Conservation (phyloP, 2,329 filamentous ascomycete species). For the Aureobasidium pullulans region DNA sequence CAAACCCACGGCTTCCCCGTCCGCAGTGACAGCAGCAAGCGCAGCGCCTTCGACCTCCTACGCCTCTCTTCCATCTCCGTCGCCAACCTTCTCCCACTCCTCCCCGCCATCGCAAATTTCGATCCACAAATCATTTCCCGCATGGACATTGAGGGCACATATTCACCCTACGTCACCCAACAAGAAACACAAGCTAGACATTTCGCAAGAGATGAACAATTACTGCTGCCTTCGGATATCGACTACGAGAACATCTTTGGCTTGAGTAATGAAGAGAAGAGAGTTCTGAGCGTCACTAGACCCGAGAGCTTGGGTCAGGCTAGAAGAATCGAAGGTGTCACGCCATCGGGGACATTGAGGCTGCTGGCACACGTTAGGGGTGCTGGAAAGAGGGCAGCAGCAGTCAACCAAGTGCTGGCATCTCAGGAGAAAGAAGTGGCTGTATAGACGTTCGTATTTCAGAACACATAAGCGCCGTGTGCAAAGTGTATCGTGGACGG, state of each 20-base stretch:
- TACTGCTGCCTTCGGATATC: slow-evolving; percentile 64
- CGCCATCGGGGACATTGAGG: slow-evolving; percentile 43
- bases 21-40: slow-evolving; percentile 56
- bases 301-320: slow-evolving; percentile 89
- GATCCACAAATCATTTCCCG: slow-evolving; percentile 55
- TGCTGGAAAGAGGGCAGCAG: slow-evolving; percentile 20
- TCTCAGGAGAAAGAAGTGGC: neutral
- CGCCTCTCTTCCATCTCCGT: slow-evolving; percentile 56
- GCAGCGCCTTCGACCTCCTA: slow-evolving; percentile 73
- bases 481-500: too few species aligned
- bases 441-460: neutral
- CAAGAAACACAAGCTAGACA: slow-evolving; percentile 59
- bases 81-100: slow-evolving; percentile 42
- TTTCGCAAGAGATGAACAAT: slow-evolving; percentile 69
- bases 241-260: slow-evolving; percentile 69
- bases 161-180: slow-evolving; percentile 75
- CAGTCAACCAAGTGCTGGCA: neutral
- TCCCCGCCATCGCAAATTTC: slow-evolving; percentile 53
- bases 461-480: too few species aligned
- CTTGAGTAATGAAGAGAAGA: slow-evolving; percentile 71
- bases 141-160: slow-evolving; percentile 73
- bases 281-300: slow-evolving; percentile 58
- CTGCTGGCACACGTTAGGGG: slow-evolving; percentile 57
- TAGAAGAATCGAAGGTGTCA: slow-evolving; percentile 73
- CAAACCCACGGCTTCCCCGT: slow-evolving; percentile 60